Evolutionary conservation across 2,329 filamentous ascomycete species (phyloP).

Genomic region (Botryotinia narcissicola): DNA sequence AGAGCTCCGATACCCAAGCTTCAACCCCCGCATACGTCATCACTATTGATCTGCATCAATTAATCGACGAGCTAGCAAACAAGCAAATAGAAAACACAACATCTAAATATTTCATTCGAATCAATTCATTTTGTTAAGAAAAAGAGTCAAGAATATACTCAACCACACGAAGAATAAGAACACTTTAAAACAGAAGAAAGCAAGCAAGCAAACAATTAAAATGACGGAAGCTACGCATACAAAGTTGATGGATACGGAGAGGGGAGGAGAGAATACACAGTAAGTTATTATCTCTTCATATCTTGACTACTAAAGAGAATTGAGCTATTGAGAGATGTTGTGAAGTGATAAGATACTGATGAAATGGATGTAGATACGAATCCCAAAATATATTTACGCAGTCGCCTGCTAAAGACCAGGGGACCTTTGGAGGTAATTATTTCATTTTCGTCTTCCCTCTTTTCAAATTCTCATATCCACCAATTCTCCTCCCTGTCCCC

Average conservation of each 20-base stretch:
- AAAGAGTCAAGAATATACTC: neutral
- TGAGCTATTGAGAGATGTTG: neutral
- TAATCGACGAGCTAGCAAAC: neutral
- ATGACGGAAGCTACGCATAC: constrained; percentile 28
- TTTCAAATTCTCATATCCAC: neutral
- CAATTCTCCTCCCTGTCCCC: fast-evolving
- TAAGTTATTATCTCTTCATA: constrained; percentile 36
- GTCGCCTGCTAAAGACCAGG: constrained; percentile 52
- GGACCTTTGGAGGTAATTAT: constrained; percentile 52
- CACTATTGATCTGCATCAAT: neutral
- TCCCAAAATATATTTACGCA: constrained; percentile 50
- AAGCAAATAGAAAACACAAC: neutral
- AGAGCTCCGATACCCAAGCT: neutral
- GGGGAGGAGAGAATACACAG: constrained; percentile 59
- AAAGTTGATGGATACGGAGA: constrained; percentile 56
- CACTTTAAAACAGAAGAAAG: neutral
- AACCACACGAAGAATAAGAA: neutral
- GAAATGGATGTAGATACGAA: constrained; percentile 51
- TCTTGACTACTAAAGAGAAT: neutral
- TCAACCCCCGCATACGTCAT: constrained; percentile 9
- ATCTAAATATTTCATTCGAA: neutral
- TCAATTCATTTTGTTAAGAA: neutral
- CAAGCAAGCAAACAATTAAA: neutral
- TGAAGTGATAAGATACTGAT: neutral
- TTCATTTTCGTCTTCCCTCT: neutral